Percentiles rank a stretch among this genome's conserved stretches.
Evolutionary conservation across 2,329 filamentous ascomycete genomes (phyloP).

Genomic region (Magnaporthiopsis incrustans): DNA sequence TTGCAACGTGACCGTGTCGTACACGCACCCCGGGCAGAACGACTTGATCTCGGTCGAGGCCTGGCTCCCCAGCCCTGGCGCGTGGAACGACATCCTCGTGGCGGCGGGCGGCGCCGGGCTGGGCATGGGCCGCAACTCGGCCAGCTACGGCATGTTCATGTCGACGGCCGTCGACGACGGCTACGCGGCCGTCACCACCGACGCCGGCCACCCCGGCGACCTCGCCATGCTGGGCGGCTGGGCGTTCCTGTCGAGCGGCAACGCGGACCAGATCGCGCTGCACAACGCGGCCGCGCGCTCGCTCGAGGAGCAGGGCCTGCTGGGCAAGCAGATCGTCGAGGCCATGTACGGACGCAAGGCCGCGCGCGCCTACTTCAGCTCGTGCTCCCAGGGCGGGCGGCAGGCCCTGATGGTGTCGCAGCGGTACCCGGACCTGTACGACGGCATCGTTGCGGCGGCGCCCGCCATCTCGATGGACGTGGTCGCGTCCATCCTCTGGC

Average conservation of each 20-base stretch:
- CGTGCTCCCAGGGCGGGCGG: constrained; percentile 45
- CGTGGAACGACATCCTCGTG: constrained; percentile 25
- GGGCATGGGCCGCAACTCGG: constrained; percentile 16
- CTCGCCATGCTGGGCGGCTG: constrained; percentile 9
- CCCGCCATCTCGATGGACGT: constrained; percentile 19
- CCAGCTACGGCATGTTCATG: not conserved
- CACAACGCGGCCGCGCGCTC: constrained; percentile 16
- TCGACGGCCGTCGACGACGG: constrained; percentile 8
- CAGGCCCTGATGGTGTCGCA: constrained; percentile 42
- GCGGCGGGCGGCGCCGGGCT: constrained; percentile 25
- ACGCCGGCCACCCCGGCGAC: constrained; percentile 14
- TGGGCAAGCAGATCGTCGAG: constrained; percentile 34
- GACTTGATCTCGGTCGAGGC: constrained; percentile 25
- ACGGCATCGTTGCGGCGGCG: constrained; percentile 37
- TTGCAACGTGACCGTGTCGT: constrained; percentile 30
- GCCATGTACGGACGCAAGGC: constrained; percentile 31
- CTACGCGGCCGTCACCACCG: constrained; percentile 22
- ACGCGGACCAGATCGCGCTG: constrained; percentile 16
- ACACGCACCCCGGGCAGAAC: constrained; percentile 26
- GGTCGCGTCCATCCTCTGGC: constrained; percentile 17
- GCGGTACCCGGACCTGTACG: constrained; percentile 41
- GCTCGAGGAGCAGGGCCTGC: constrained; percentile 23
- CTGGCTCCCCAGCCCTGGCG: constrained; percentile 21
- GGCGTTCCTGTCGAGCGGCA: constrained; percentile 16
- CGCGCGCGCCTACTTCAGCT: constrained; percentile 38